A percentile compares a stretch with the other conserved stretches of the same genome.
These are phyloP conservation scores for Gnaphalium uliginosum DNA, from an alignment of 129 eudicot species.

Conservation along the genomic window DNA sequence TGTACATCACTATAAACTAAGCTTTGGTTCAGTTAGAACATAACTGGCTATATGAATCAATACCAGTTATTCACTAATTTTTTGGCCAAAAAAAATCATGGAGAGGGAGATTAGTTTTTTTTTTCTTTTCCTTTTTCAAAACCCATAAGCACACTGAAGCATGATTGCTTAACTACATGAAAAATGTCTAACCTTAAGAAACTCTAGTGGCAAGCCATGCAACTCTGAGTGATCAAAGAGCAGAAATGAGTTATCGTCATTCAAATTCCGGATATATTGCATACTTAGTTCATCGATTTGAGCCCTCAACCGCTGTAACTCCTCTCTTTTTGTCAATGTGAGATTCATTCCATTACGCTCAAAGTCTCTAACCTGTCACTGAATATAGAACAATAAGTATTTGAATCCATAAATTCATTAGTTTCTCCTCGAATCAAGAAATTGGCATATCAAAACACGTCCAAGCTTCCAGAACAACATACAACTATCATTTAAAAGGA, in stretches of 20 bases:
- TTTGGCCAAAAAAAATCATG: background rate
- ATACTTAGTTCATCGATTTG: conserved; percentile 74
- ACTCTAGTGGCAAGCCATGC: conserved; percentile 76
- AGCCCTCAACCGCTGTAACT: conserved; percentile 67
- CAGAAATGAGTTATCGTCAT: conserved; percentile 60
- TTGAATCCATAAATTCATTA: conserved; percentile 23
- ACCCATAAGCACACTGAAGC: conserved; percentile 22
- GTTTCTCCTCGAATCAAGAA: conserved; percentile 16
- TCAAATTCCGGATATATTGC: conserved; percentile 65
- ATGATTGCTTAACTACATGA: conserved; percentile 3
- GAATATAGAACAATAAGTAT: conserved; percentile 56
- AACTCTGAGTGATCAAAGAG: conserved; percentile 70
- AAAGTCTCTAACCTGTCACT: conserved; percentile 96
- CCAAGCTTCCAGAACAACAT: background rate
- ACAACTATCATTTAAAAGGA: background rate
- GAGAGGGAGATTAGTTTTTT: background rate
- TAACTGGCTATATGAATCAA: background rate
- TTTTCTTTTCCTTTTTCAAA: background rate
- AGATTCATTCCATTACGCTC: conserved; percentile 90
- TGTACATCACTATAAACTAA: background rate
- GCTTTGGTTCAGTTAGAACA: background rate
- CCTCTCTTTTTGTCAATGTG: conserved; percentile 73
- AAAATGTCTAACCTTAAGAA: conserved; percentile 50
- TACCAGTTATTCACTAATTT: background rate
- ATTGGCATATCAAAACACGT: conserved; percentile 8